Percentiles rank a stretch among this genome's conserved stretches.
Evolutionary conservation across 2,329 filamentous ascomycete genomes (phyloP).

Genomic region (Anthostomella pinea): DNA sequence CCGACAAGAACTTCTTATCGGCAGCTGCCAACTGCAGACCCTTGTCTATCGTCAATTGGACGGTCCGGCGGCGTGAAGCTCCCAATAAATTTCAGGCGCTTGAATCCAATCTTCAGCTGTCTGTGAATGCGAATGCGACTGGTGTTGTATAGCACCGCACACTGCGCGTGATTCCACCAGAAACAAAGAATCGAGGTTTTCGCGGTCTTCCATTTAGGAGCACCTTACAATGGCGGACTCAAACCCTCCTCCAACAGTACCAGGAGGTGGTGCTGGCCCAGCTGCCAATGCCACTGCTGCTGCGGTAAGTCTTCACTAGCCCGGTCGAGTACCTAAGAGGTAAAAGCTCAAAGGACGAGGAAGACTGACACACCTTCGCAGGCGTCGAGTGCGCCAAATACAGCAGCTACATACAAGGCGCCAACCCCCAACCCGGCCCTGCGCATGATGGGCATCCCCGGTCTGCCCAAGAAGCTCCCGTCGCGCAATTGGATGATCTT

Average conservation of each 20-base stretch:
- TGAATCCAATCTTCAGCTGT: too few species aligned
- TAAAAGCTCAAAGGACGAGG: neutral
- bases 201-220: neutral
- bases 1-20: too few species aligned
- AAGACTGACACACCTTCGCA: constrained; percentile 1
- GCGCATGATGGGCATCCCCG: constrained; percentile 80
- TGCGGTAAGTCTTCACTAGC: neutral
- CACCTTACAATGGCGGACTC: constrained; percentile 5
- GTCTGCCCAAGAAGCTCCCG: constrained; percentile 77
- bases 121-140: too few species aligned
- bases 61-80: too few species aligned
- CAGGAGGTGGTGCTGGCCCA: constrained; percentile 6
- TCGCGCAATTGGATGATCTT: constrained; percentile 99
- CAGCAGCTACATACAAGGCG: constrained; percentile 38
- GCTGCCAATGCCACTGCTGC: constrained; percentile 1
- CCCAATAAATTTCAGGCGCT: too few species aligned
- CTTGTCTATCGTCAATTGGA: too few species aligned
- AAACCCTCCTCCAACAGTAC: constrained; percentile 12
- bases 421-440: constrained; percentile 66
- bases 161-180: too few species aligned
- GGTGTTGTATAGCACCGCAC: too few species aligned
- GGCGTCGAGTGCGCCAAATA: constrained; percentile 23
- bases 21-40: too few species aligned
- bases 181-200: too few species aligned
- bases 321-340: neutral